Base-by-base conservation (phyloP, 106 monocot species). In the Acanthochlamys bracteata region DNA sequence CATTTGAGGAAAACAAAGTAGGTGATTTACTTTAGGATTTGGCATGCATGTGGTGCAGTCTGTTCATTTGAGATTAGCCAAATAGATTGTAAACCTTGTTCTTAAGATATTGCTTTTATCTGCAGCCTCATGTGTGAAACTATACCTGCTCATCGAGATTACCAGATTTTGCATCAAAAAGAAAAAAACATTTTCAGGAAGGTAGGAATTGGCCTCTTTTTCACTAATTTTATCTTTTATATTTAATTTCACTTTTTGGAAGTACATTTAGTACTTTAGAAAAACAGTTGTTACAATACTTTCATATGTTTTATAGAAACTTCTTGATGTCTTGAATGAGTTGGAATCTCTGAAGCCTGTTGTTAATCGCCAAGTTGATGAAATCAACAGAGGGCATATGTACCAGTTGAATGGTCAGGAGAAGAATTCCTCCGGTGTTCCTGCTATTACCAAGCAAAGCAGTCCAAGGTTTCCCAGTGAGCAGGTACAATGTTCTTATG, bases 111-210 rank as follows among this genome's bases (percentile, higher is more conserved):
- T 43, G 13, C 43, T 43, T 43, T 43, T 43, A 43, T 13, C 7
- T 43, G 78, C 79, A 96, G 96, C 68, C 64, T 96, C 56, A 60
- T 96, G 67, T 91, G 82, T 53, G 96, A 96, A 62, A 96, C 96
- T 9, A 88, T 96, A 78, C 96, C 96, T 57, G 82, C 69, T 11
- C 96, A 96, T 79, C 80, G 78, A 72, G 96, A 96, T 73, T 96
- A 91, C 71, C 72, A 83, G 17, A 26, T 68, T 19, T 81, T 80
- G 45, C 75, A 72, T 79, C 66, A 64, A 47, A 90, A 84, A 67
- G 84, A 94, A 57, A 90, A 62, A 71, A 53, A 66, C 17, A n/a
- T 60, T 66, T 88, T 80, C 55, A 90, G 41, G 69, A 93, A 74
- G 93, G 93, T 89, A 27, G 16, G 67, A 22, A 53, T 22, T 49